Evolutionary conservation across 495 filamentous ascomycete species (phyloP), one percentile per base, ranked within the genome.

Genomic region (Echria macrotheca): DNA sequence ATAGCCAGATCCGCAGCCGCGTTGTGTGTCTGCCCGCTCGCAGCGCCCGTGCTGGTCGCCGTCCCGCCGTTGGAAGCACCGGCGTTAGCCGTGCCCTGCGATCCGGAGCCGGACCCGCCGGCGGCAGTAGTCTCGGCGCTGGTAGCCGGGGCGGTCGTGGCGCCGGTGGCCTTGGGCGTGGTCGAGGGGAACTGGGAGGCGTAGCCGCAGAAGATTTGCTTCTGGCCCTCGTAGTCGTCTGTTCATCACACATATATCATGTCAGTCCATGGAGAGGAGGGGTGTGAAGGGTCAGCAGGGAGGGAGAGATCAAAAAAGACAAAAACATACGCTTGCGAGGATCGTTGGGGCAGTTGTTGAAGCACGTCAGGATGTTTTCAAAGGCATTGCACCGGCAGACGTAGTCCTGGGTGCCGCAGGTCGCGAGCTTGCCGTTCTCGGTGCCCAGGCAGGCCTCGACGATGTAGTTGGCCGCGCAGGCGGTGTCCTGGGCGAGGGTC

Each of bases 291-390:
- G 18, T 32, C 40, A n/a, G n/a, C n/a, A n/a, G n/a, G n/a, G n/a
- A n/a, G n/a, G n/a, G n/a, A n/a, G n/a, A n/a, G n/a, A n/a, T n/a
- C n/a, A n/a, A n/a, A n/a, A n/a, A n/a, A n/a, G n/a, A n/a, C n/a
- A n/a, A n/a, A n/a, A n/a, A n/a, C 61, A 45, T 49, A 65, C 62
- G 15, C 5, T 32, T 23, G 4, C 67, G 60, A 36, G 44, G 24
- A 45, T 75, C 69, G 58, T 69, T 64, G 47, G 71, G 71, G 59
- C 71, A 75, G 69, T 72, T 72, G 65, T 71, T 67, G 58, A 64
- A 75, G 67, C 71, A 74, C 69, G 65, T 70, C 44, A 72, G 41
- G 54, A 73, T 64, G 39, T 61, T 56, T 3, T 37, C 40, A 33
- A 64, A 71, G 12, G 61, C 57, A 15, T 58, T 50, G 47, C 71